Conservation (phyloP, 768 basidiomycete genomes). For the Leccinum truebloodii region DNA sequence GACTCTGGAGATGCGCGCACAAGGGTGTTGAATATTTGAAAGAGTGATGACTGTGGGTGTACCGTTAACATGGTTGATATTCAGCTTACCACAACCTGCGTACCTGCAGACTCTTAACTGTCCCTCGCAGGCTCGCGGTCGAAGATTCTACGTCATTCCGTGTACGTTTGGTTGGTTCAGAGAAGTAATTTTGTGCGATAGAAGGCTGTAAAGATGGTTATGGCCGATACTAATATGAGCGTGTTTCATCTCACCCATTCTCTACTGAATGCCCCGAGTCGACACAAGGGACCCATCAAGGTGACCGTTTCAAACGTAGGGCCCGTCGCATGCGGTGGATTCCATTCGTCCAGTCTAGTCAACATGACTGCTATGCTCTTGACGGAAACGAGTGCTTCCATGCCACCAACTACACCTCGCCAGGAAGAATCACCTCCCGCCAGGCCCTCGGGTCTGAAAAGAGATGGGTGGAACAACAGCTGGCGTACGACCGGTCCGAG, state of each 20-base stretch:
- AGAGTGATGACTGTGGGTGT: conserved; percentile 56
- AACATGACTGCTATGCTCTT: conserved; percentile 86
- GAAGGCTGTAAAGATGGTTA: conserved; percentile 52
- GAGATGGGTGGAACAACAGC: conserved; percentile 63
- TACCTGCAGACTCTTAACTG: conserved; percentile 83
- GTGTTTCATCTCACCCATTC: conserved; percentile 70
- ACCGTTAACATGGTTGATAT: background rate
- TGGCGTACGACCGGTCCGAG: conserved; percentile 72
- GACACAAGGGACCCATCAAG: conserved; percentile 80
- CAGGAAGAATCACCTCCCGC: conserved; percentile 76
- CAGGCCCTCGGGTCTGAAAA: conserved; percentile 67
- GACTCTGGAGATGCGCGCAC: conserved; percentile 79
- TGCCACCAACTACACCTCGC: conserved; percentile 81
- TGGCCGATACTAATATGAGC: background rate
- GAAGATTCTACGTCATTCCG: conserved; percentile 79
- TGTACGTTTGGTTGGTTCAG: conserved; percentile 76
- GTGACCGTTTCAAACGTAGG: conserved; percentile 62
- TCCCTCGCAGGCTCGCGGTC: conserved; percentile 81
- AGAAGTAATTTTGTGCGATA: conserved; percentile 80
- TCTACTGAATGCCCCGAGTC: conserved; percentile 82
- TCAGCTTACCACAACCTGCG: conserved; percentile 5
- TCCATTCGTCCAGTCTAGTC: conserved; percentile 74
- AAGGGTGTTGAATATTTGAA: conserved; percentile 86
- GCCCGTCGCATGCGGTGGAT: conserved; percentile 58
- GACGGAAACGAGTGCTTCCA: conserved; percentile 77